Evolutionary conservation across 2,329 filamentous ascomycete species (phyloP).

Genomic region (Botryosphaeria dothidea): DNA sequence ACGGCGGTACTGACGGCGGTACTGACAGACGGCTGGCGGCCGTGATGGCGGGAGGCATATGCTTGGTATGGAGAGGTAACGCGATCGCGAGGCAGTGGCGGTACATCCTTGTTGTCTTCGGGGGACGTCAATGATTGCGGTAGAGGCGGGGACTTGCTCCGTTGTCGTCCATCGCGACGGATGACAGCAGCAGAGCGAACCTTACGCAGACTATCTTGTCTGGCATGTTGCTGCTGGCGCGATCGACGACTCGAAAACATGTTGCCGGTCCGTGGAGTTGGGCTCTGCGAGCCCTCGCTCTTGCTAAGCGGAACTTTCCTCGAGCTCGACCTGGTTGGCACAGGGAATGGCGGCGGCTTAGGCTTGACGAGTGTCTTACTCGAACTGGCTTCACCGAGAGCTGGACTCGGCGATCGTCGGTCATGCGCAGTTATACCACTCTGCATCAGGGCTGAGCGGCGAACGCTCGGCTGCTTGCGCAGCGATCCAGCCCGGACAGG

Average conservation of each 20-base stretch:
- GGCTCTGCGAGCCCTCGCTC: slow-evolving; percentile 78
- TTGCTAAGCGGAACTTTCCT: slow-evolving; percentile 67
- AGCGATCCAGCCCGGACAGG: slow-evolving; percentile 28
- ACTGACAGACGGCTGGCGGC: slow-evolving; percentile 59
- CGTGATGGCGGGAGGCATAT: slow-evolving; percentile 38
- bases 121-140: slow-evolving; percentile 35
- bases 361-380: slow-evolving; percentile 35
- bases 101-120: slow-evolving; percentile 65
- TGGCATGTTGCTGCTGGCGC: slow-evolving; percentile 43
- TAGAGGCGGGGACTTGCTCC: slow-evolving; percentile 51
- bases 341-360: slow-evolving; percentile 77
- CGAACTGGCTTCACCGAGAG: slow-evolving; percentile 52
- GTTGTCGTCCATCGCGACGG: slow-evolving; percentile 65
- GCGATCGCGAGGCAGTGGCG: slow-evolving; percentile 72
- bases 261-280: slow-evolving; percentile 59
- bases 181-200: slow-evolving; percentile 80
- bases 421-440: slow-evolving; percentile 73
- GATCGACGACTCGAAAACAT: slow-evolving; percentile 41
- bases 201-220: slow-evolving; percentile 72
- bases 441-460: slow-evolving; percentile 77
- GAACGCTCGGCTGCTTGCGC: slow-evolving; percentile 61
- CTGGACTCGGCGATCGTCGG: slow-evolving; percentile 65
- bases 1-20: not conserved
- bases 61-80: slow-evolving; percentile 56
- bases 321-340: slow-evolving; percentile 86